Evolutionary conservation across 306 rosid genomes (phyloP).

Genomic region (Hippophae rhamnoides): DNA sequence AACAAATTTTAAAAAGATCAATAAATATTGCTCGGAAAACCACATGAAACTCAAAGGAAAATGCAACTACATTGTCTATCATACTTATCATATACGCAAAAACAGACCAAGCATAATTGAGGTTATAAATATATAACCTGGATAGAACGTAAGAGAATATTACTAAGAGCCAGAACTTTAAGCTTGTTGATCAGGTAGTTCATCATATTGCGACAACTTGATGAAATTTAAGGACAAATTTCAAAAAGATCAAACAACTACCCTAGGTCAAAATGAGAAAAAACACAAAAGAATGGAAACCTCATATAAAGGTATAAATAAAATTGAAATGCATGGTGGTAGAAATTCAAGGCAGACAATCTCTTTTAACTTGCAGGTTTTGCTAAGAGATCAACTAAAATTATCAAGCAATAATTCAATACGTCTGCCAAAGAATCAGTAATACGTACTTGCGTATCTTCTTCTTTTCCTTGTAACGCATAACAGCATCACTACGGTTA

Average conservation of each 20-base stretch:
- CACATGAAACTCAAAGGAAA: background rate
- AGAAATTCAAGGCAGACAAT: no score
- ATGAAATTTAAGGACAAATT: background rate
- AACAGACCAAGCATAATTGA: no score
- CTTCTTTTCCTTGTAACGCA: slow-evolving; percentile 97
- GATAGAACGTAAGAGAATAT: no score
- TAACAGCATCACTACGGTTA: slow-evolving; percentile 77
- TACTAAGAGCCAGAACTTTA: no score
- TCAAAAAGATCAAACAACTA: background rate
- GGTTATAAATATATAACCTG: no score
- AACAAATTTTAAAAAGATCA: background rate
- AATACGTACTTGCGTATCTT: slow-evolving; percentile 55
- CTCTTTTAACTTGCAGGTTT: no score
- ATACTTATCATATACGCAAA: no score
- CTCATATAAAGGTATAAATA: no score
- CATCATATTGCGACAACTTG: background rate
- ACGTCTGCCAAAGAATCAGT: slow-evolving; percentile 1
- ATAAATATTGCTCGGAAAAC: background rate
- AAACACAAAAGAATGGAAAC: background rate
- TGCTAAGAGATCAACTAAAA: slow-evolving; percentile 7
- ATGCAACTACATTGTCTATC: no score
- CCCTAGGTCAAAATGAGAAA: background rate
- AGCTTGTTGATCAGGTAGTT: no score
- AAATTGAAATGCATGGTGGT: no score
- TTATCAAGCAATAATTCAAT: slow-evolving; percentile 2